Conservation (phyloP, 2,329 filamentous ascomycete species). For the Alternaria sp. region DNA sequence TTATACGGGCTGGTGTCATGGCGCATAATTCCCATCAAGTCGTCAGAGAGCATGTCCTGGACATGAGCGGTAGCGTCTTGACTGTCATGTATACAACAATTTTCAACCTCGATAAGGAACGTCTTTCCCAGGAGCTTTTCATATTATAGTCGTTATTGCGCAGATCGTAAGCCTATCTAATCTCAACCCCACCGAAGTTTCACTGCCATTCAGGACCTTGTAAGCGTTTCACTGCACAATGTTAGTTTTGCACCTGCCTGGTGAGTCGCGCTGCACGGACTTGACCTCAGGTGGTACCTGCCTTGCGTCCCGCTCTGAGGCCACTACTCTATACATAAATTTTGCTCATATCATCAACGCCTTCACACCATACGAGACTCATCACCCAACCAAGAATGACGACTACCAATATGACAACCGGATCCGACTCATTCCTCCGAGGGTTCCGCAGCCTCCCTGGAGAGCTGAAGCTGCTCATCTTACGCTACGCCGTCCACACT, state of each 20-base stretch:
- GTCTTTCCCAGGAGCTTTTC: background rate
- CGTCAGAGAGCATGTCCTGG: background rate
- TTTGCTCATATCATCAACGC: background rate
- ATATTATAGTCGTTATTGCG: background rate
- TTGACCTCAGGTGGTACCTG: background rate
- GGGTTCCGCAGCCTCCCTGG: background rate
- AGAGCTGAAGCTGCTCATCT: background rate
- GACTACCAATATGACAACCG: background rate
- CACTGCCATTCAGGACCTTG: background rate
- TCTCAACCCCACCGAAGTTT: background rate
- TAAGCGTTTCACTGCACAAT: background rate
- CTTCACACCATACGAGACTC: background rate
- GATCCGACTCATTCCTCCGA: background rate
- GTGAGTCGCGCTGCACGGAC: background rate
- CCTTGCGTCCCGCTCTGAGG: background rate
- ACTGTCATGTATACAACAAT: background rate
- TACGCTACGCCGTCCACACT: background rate
- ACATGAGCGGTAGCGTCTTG: background rate
- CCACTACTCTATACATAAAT: background rate
- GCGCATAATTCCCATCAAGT: background rate
- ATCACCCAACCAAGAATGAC: background rate
- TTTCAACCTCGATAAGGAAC: background rate
- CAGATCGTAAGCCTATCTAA: background rate
- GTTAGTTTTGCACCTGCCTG: background rate
- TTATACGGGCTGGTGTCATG: background rate